A percentile compares a stretch with the other conserved stretches of the same genome.
Conservation (phyloP, 805 yeast genomes). For the Naumovozyma dairenensis region DNA sequence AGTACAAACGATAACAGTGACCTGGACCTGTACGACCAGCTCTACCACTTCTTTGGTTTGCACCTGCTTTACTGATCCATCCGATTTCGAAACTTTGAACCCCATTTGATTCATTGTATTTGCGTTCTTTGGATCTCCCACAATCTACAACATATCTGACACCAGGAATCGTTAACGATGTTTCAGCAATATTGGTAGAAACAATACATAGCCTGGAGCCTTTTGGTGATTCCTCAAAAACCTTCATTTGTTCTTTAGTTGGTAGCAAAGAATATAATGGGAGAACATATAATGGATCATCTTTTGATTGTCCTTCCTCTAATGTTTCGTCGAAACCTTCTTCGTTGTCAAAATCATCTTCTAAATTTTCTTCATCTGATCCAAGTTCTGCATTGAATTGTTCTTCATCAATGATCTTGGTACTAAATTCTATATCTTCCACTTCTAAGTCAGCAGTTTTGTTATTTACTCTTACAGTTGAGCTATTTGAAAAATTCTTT, state of each 20-base stretch:
- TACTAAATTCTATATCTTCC: slow-evolving; percentile 77
- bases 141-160: slow-evolving; percentile 90
- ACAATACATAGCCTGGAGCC: slow-evolving; percentile 85
- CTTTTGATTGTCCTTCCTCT: slow-evolving; percentile 59
- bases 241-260: slow-evolving; percentile 90
- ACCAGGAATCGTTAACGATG: slow-evolving; percentile 93
- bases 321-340: slow-evolving; percentile 60
- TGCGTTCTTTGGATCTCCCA: slow-evolving; percentile 87
- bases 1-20: slow-evolving; percentile 83
- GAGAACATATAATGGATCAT: slow-evolving; percentile 77
- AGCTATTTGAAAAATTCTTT: slow-evolving; percentile 27
- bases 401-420: slow-evolving; percentile 29
- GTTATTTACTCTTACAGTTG: slow-evolving; percentile 42
- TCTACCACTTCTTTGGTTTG: slow-evolving; percentile 91
- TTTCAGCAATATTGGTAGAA: slow-evolving; percentile 97
- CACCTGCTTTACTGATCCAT: slow-evolving; percentile 93
- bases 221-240: slow-evolving; percentile 74
- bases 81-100: slow-evolving; percentile 86
- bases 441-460: slow-evolving; percentile 66
- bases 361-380: slow-evolving; percentile 30
- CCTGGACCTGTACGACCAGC: slow-evolving; percentile 99
- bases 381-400: slow-evolving; percentile 26
- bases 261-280: slow-evolving; percentile 91
- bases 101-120: slow-evolving; percentile 70
- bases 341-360: slow-evolving; percentile 34